Evolutionary conservation across 768 basidiomycete species (phyloP), one percentile per base, ranked within the genome.

Genomic region (Pleurotus eryngii): DNA sequence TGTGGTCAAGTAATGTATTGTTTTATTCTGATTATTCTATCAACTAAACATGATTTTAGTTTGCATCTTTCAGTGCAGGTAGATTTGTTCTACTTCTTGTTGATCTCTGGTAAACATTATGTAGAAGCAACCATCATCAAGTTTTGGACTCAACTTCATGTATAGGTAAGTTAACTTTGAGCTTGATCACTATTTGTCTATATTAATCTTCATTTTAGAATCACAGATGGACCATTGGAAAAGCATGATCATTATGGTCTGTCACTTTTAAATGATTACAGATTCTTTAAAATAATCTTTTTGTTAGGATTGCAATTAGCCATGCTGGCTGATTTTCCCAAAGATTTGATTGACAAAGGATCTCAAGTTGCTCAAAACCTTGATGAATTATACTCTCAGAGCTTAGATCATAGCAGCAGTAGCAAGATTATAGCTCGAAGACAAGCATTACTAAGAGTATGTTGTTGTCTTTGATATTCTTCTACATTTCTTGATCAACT

Each of bases 41-140:
- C 15, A 49, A 30, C n/a, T 22, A 18, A 27, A 51, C 24, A 6
- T 7, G 24, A 4, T 45, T 49, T 1, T 51, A 97, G 95, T 63
- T 71, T 95, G 42, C 92, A 96, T 69, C 78, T 95, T 9, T 84
- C 89, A 1, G 87, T 91, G 14, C 85, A 91, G 75, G 90, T 90
- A 63, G 55, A 59, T 30, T 54, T 15, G 4, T 38, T 26, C 14
- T 15, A 26, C 42, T 3, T n/a, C 55, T 46, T 38, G 4, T 39
- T 4, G 7, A 17, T 15, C 15, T 12, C 18, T 27, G 7, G 47
- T 26, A 2, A 48, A 59, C 24, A 22, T 2, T 15, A 15, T 62
- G 24, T 62, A 91, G 88, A 81, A 76, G 61, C 76, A 80, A 4
- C 78, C 86, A 5, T 69, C 72, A 1, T 76, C 81, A 1, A 84